These are phyloP conservation scores for Prunus mume DNA, from an alignment of 306 rosid genomes.

Conservation along the genomic window DNA sequence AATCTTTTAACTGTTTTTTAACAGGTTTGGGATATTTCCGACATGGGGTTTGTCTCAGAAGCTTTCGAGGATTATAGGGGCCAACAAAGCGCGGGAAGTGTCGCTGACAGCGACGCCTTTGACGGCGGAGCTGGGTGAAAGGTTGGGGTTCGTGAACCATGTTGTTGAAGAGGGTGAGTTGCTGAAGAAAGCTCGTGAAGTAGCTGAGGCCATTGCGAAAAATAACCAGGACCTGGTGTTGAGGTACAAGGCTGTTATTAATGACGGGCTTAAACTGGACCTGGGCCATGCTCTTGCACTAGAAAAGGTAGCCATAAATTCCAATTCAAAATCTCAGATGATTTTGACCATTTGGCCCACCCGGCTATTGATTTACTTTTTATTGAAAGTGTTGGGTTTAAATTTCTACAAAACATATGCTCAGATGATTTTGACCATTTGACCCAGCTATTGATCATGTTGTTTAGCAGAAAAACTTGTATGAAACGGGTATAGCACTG, in stretches of 20 bases:
- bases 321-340: too few species aligned
- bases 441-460: too few species aligned
- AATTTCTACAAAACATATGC: too few species aligned
- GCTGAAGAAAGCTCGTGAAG: conserved; percentile 68
- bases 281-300: conserved; percentile 68
- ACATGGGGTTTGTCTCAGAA: conserved; percentile 98
- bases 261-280: conserved; percentile 80
- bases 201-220: conserved; percentile 58
- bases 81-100: conserved; percentile 80
- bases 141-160: conserved; percentile 77
- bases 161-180: conserved; percentile 73
- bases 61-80: conserved; percentile 72
- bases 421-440: too few species aligned
- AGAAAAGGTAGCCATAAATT: conserved; percentile 56
- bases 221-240: conserved; percentile 76
- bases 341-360: too few species aligned
- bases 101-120: conserved; percentile 82
- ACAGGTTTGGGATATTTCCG: conserved; percentile 92
- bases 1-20: not conserved
- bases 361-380: not conserved
- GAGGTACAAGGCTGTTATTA: conserved; percentile 79
- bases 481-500: too few species aligned
- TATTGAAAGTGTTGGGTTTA: not conserved
- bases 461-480: too few species aligned
- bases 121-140: conserved; percentile 75